Percentiles rank a stretch among this genome's conserved stretches.
These are phyloP conservation scores for Hypomontagnella submonticulosa DNA, from an alignment of 495 filamentous ascomycete species.

Conservation along the genomic window DNA sequence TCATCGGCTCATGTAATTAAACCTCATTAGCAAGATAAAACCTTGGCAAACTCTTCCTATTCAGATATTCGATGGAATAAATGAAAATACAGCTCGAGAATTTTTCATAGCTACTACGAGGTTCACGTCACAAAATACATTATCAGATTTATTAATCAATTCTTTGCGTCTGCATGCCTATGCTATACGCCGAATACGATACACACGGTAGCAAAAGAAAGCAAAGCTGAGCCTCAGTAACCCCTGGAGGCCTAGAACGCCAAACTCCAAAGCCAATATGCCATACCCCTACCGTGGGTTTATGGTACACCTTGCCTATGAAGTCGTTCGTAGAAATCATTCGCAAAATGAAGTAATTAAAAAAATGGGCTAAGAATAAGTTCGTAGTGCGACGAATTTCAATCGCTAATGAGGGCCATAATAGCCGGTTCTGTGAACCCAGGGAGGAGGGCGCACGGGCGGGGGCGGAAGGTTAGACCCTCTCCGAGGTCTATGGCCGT, in stretches of 20 bases:
- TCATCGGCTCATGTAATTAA: no score
- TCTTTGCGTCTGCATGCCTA: neutral
- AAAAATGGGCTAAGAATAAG: no score
- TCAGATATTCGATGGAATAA: no score
- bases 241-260: neutral
- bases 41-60: no score
- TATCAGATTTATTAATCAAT: slow-evolving; percentile 10
- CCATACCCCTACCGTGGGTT: slow-evolving; percentile 10
- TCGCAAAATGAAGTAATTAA: neutral
- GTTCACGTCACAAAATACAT: neutral
- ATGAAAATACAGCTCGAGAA: no score
- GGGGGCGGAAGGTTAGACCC: neutral
- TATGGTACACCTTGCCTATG: neutral
- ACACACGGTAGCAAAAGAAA: neutral
- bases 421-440: neutral
- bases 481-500: slow-evolving; percentile 13
- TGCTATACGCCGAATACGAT: slow-evolving; percentile 5
- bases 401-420: no score
- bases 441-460: neutral
- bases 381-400: no score
- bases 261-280: slow-evolving; percentile 23
- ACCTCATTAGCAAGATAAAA: no score
- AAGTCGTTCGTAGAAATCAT: slow-evolving; percentile 8
- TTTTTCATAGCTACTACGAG: no score
- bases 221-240: slow-evolving; percentile 2